phyloP scores from a whole-genome alignment of 2,329 filamentous ascomycete genomes.

The Juglanconis oblonga region DNA sequence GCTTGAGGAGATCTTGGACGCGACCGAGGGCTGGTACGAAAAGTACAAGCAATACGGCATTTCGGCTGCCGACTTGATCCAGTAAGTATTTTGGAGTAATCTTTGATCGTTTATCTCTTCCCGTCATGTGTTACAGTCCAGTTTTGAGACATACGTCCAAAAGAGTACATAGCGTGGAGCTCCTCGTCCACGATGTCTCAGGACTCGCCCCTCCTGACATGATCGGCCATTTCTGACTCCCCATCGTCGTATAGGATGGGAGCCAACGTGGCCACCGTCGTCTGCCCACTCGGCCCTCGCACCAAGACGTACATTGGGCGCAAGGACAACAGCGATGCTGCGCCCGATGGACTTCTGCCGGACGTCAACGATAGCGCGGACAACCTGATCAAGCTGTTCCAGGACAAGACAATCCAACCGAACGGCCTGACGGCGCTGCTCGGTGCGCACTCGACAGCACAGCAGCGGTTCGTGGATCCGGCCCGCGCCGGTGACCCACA shows the following conservation, averaged over 20 bases:
- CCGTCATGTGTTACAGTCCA: too few relatives aligned
- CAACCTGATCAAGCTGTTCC: constrained; percentile 47
- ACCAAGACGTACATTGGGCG: constrained; percentile 51
- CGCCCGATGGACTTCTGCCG: constrained; percentile 42
- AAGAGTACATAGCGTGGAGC: too few relatives aligned
- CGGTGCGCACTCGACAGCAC: constrained; percentile 51
- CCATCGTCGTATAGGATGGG: constrained; percentile 32
- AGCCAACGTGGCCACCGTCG: constrained; percentile 46
- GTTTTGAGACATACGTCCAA: too few relatives aligned
- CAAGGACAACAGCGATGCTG: constrained; percentile 38
- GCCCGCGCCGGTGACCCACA: constrained; percentile 41
- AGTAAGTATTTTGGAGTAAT: constrained; percentile 22
- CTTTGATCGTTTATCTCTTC: too few relatives aligned
- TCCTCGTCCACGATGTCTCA: too few relatives aligned
- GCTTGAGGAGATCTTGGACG: constrained; percentile 40
- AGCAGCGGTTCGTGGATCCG: constrained; percentile 43
- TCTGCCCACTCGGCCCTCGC: constrained; percentile 43
- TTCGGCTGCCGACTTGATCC: constrained; percentile 52
- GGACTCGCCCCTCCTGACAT: too few relatives aligned
- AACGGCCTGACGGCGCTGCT: constrained; percentile 51
- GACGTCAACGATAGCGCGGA: constrained; percentile 38
- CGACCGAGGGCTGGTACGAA: constrained; percentile 36
- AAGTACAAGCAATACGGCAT: constrained; percentile 42
- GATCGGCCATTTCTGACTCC: too few relatives aligned
- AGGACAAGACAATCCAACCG: constrained; percentile 51